A percentile compares a stretch with the other conserved stretches of the same genome.
phyloP scores from a whole-genome alignment of 495 filamentous ascomycete genomes.

The Aeminium ludgeri region DNA sequence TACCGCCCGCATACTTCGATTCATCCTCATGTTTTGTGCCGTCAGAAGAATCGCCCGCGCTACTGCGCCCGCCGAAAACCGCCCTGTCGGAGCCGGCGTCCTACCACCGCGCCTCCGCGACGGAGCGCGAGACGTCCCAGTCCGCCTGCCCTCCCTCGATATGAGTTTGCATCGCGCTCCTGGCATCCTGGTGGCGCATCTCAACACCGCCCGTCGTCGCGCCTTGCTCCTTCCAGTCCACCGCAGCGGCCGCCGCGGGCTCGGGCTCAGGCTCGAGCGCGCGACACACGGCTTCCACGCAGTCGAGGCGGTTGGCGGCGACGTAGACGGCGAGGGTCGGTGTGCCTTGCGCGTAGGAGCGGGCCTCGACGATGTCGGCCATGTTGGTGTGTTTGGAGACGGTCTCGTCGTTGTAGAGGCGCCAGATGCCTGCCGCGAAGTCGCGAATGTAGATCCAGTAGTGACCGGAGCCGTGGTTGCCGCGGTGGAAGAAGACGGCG shows the following conservation, averaged over 20 bases:
- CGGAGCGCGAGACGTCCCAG: too few relatives aligned
- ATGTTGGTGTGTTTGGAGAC: conserved; percentile 50
- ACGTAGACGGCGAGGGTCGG: conserved; percentile 87
- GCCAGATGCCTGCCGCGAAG: conserved; percentile 64
- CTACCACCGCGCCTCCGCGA: too few relatives aligned
- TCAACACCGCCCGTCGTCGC: background rate
- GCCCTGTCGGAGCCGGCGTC: too few relatives aligned
- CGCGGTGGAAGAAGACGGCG: conserved; percentile 82
- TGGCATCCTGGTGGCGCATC: conserved; percentile 1
- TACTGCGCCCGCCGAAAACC: too few relatives aligned
- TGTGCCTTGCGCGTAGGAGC: conserved; percentile 31
- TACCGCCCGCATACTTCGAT: too few relatives aligned
- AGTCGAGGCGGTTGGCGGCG: conserved; percentile 39
- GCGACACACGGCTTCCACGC: conserved; percentile 46
- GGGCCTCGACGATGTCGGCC: conserved; percentile 36
- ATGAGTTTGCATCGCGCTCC: too few relatives aligned
- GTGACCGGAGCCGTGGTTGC: conserved; percentile 51
- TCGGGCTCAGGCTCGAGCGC: conserved; percentile 14
- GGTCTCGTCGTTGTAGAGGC: conserved; percentile 79
- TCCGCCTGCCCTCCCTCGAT: too few relatives aligned
- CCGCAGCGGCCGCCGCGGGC: background rate
- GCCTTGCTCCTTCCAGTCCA: too few relatives aligned
- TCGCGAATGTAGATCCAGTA: conserved; percentile 97
- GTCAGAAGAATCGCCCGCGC: too few relatives aligned
- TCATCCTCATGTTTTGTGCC: too few relatives aligned